Evolutionary conservation across 306 rosid species (phyloP), one percentile per base, ranked within the genome.

Genomic region (Adenanthera pavonina): DNA sequence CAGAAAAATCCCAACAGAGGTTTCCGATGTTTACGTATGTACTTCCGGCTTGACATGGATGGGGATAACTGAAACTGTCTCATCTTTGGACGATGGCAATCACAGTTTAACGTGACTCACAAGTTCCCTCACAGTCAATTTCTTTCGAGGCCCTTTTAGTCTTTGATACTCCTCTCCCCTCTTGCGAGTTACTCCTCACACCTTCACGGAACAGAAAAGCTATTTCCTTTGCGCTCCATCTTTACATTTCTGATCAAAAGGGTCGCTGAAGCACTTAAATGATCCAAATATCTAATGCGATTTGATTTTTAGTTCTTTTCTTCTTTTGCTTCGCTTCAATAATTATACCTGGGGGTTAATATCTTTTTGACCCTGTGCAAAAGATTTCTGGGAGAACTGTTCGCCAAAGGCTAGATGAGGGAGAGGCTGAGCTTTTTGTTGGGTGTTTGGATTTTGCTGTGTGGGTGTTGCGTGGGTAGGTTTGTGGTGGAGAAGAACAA

Each of bases 401-500:
- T 44, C 25, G 49, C 25, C 60, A 19, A 52, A 35, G 67, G 84
- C 69, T 65, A 62, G 19, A 85, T 89, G 99, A 87, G 76, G 61
- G 82, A 17, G 73, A 90, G 83, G 77, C 51, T 89, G 15, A 81
- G 85, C 59, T 0, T 89, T 80, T 86, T 86, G 54, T 68, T 84
- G 20, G 74, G 83, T 72, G 74, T 87, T 82, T 95, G 86, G 89
- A 69, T 86, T 84, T 59, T 92, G 84, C 75, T 92, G 0, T 92
- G 71, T 47, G 89, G 91, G 51, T 86, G 75, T 83, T 86, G 93
- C 81, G 65, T 84, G 12, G 95, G 91, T 7, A 90, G 93, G 89
- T 93, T 93, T 77, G 92, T 95, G 83, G 99, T 95, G 69, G 98
- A 95, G 92, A 95, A 95, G 94, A 95, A 90, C 86, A 95, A 89